Percentiles rank a stretch among this genome's conserved stretches.
Evolutionary conservation across 2,329 filamentous ascomycete genomes (phyloP).

Genomic region (Lecanosticta acicola): DNA sequence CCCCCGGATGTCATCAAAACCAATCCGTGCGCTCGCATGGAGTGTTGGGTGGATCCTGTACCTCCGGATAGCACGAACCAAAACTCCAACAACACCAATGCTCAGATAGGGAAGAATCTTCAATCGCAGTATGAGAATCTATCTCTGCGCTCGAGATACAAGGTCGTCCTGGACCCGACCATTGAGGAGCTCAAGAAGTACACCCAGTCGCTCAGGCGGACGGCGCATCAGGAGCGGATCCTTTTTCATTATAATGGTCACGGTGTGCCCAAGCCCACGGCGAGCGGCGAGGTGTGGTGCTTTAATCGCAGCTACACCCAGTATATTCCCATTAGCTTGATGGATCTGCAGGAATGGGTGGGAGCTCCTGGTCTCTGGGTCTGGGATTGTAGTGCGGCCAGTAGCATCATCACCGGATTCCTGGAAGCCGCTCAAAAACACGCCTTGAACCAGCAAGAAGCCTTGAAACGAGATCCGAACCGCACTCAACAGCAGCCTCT

Average conservation of each 20-base stretch:
- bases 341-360: slow-evolving; percentile 92
- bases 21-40: slow-evolving; percentile 83
- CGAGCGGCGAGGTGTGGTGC: slow-evolving; percentile 96
- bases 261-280: slow-evolving; percentile 90
- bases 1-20: slow-evolving; percentile 96
- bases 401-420: slow-evolving; percentile 92
- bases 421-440: slow-evolving; percentile 93
- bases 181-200: slow-evolving; percentile 98
- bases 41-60: slow-evolving; percentile 95
- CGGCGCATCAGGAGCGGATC: slow-evolving; percentile 91
- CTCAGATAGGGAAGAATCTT: slow-evolving; percentile 92
- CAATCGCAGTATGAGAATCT: slow-evolving; percentile 95
- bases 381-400: slow-evolving; percentile 95
- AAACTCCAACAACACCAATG: slow-evolving; percentile 45
- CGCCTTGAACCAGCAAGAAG: slow-evolving; percentile 77
- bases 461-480: slow-evolving; percentile 63
- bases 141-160: slow-evolving; percentile 92
- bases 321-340: slow-evolving; percentile 94
- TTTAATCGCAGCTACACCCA: slow-evolving; percentile 99
- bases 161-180: slow-evolving; percentile 92
- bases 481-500: slow-evolving; percentile 24
- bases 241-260: slow-evolving; percentile 99
- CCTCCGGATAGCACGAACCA: slow-evolving; percentile 46
- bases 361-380: slow-evolving; percentile 94
- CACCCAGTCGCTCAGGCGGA: slow-evolving; percentile 79